phyloP scores from a whole-genome alignment of 768 basidiomycete species.

The Pleurotus ostreatus region DNA sequence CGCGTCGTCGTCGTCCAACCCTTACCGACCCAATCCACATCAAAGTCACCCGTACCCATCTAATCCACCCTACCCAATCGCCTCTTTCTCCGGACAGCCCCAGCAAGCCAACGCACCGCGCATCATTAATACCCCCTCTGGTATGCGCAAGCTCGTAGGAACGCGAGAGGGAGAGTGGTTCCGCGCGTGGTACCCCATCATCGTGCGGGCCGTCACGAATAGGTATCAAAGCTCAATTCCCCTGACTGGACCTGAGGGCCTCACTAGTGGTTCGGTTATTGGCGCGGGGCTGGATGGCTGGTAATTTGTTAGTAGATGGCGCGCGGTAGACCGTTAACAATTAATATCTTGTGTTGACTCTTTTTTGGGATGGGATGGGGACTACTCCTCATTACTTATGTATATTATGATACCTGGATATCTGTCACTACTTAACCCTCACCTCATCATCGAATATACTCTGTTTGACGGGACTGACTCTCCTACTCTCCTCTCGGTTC shows the following conservation, averaged over 20 bases:
- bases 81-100: neutral
- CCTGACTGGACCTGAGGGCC: slow-evolving; percentile 13
- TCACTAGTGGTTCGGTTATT: neutral
- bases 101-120: slow-evolving; percentile 10
- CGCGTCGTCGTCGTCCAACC: too few species aligned
- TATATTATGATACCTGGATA: too few species aligned
- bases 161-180: slow-evolving; percentile 78
- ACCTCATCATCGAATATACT: too few species aligned
- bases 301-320: too few species aligned
- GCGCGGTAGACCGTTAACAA: too few species aligned
- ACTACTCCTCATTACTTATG: too few species aligned
- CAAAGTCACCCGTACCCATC: too few species aligned
- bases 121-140: slow-evolving; percentile 27
- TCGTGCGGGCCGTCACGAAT: slow-evolving; percentile 52
- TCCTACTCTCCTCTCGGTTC: too few species aligned
- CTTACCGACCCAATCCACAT: too few species aligned
- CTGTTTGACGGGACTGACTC: too few species aligned
- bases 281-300: too few species aligned
- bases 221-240: slow-evolving; percentile 37
- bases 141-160: slow-evolving; percentile 46
- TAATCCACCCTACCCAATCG: neutral
- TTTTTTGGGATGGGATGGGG: neutral
- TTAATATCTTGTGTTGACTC: neutral
- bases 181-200: slow-evolving; percentile 66
- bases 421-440: too few species aligned